Base-by-base conservation (phyloP, 306 rosid species). In the Cucumis cinereus region DNA sequence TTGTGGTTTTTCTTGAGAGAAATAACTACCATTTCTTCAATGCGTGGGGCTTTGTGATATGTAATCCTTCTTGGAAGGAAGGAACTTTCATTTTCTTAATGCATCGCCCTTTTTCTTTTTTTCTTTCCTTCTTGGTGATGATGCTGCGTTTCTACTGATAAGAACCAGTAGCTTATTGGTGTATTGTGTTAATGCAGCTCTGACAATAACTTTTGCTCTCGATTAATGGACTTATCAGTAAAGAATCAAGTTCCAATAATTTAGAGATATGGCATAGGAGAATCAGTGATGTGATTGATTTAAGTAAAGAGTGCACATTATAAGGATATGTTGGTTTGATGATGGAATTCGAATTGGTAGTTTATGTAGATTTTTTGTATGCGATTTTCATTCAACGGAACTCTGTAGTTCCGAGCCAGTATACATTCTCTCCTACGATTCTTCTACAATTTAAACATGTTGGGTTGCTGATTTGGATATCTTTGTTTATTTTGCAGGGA, bases 401-500 rank as follows among this genome's bases (percentile, higher is more conserved):
- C 15, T 22, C 56, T 45, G 74, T 26, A 69, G 56, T 69, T 64
- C 36, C 49, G 74, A 23, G 36, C 56, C 73, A 23, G n/a, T 24
- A 43, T 41, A 36, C 36, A 24, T 35, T 43, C 19, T 43, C 40
- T 47, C 22, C 11, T 7, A 2, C 36, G n/a, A 30, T 41, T 56
- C 74, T 66, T 59, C 24, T 24, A 33, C 30, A 7, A 61, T 41
- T 41, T 8, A 54, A 54, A 33, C 41, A 74, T 8, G 22, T 10
- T 11, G 68, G 63, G 52, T 35, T 66, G 24, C 82, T 88, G 83
- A 91, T 82, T 60, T 77, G 33, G 67, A 72, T 26, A 69, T 26
- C 30, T 53, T 78, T 79, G 73, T 28, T 84, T 53, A 23, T 75
- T 74, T 22, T 80, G 81, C 92, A 94, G 97, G 99, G 79, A 88